Base-by-base conservation (phyloP, 2,329 filamentous ascomycete genomes). In the Botrytis deweyae region DNA sequence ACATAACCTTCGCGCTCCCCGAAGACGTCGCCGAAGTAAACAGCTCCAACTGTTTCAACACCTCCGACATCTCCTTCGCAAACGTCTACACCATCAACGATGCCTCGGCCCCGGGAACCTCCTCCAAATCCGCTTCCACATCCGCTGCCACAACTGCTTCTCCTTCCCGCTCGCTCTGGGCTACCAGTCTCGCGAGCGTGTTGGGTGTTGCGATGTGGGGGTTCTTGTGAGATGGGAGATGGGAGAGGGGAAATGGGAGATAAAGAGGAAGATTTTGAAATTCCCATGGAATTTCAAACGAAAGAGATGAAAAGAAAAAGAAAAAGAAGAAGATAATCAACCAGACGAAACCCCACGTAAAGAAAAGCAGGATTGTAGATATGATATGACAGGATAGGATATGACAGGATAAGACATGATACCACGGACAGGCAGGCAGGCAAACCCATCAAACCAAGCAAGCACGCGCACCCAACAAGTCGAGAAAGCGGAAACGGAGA, bases 1-100 rank as follows among this genome's bases (percentile, higher is more conserved):
- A 98, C 81, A 97, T 98, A 79, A 95, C 92, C 65, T 97, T 98
- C 79, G 93, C 91, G 66, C 92, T 94, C 1, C 92, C 93, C 38
- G 85, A 89, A 79, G 92, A 97, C 81, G 90, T 97, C 68, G 85
- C 85, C 91, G 73, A 91, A 77, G 93, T 98, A 77, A 97, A 92
- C 81, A 85, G 87, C 74, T 87, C 89, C 22, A 98, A 97, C 84
- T 98, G 95, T 87, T 94, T 92, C 86, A 98, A 98, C 85, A 93
- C 75, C 63, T 74, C 76, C 33, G 77, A 79, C 66, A 76, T 80
- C 68, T 73, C 74, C 38, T 81, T 81, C 72, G 79, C 80, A 62
- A 77, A 78, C 73, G 86, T 97, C 77, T 98, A 94, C 85, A 90
- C 91, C 74, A 87, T 91, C 79, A 87, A 87, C 25, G 40, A 65